Evolutionary conservation across 352 stramenopile species (phyloP), one percentile per base, ranked within the genome.

Genomic region (Pythium brachiatum): DNA sequence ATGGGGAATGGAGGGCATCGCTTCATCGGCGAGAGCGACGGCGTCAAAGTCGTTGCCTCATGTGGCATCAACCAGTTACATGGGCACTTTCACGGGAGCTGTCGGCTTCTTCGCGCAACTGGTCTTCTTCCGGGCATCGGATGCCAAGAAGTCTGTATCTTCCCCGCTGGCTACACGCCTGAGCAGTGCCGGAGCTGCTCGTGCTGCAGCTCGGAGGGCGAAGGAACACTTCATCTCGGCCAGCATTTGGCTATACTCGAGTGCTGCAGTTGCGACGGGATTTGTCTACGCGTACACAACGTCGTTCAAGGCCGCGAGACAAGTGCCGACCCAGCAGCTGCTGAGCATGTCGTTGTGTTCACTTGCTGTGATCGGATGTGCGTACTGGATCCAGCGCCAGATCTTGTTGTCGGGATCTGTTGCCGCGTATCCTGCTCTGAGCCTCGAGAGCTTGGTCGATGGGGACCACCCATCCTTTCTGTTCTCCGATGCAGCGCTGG

Each of bases 301-400:
- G 26, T 69, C 69, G 2, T 62, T 78, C 23, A 47, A 76, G 11
- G 64, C 62, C 1, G 54, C 51, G 20, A 62, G 68, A 21, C 70
- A 77, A 27, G 31, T 81, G 8, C 62, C 70, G 11, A 66, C 64
- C 0, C 64, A 59, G 3, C 73, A 83, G 52, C 27, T 76, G 7
- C 46, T 71, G 29, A 60, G 70, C 8, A 50, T 85, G 26, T 21
- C 69, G 4, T 36, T 79, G 20, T 81, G 70, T 53, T 80, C 72
- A 0, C 50, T 74, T 2, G 58, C 60, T 21, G 76, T 85, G 25
- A 66, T 85, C 5, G 59, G 50, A 15, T 75, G 62, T 13, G 73
- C 76, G 15, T 82, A 62, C 47, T 79, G 69, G 66, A 80, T 82
- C 18, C 76, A 82, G 52, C 66, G 76, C 12, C 76, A 77, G n/a